Evolutionary conservation across 257 asterid genomes (phyloP).

Genomic region (Lycium barbarum): DNA sequence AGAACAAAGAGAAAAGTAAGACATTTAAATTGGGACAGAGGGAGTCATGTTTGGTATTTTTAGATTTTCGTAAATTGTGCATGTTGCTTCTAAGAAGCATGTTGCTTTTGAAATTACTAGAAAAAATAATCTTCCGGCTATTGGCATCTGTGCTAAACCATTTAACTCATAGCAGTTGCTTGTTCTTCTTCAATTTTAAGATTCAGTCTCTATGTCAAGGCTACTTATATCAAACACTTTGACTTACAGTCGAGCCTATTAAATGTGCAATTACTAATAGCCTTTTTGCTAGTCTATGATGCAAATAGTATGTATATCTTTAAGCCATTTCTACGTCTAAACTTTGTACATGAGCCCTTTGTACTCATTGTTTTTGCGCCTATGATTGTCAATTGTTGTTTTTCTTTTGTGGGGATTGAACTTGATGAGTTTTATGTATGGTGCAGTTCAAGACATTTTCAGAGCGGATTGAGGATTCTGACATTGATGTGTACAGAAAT

Average conservation of each 20-base stretch:
- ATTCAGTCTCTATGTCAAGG: neutral
- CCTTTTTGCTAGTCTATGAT: constrained; percentile 13
- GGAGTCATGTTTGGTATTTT: neutral
- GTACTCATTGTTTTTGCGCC: neutral
- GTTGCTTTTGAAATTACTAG: too few species aligned
- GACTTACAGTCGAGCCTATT: neutral
- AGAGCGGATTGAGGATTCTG: constrained; percentile 69
- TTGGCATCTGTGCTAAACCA: neutral
- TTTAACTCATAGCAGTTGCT: neutral
- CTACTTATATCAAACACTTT: neutral
- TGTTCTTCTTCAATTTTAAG: constrained; percentile 15
- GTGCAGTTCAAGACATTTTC: constrained; percentile 75
- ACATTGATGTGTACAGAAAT: constrained; percentile 75
- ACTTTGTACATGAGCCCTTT: neutral
- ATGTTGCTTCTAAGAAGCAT: too few species aligned
- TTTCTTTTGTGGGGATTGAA: constrained; percentile 27
- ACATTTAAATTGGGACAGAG: too few species aligned
- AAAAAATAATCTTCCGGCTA: too few species aligned
- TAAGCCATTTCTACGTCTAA: neutral
- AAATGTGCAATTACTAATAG: neutral
- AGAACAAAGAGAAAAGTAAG: too few species aligned
- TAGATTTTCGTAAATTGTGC: too few species aligned
- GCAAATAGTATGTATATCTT: neutral
- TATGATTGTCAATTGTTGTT: neutral
- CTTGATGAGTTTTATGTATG: neutral